Evolutionary conservation across 805 yeast genomes (phyloP).

Genomic region (Nakazawaea holstii): DNA sequence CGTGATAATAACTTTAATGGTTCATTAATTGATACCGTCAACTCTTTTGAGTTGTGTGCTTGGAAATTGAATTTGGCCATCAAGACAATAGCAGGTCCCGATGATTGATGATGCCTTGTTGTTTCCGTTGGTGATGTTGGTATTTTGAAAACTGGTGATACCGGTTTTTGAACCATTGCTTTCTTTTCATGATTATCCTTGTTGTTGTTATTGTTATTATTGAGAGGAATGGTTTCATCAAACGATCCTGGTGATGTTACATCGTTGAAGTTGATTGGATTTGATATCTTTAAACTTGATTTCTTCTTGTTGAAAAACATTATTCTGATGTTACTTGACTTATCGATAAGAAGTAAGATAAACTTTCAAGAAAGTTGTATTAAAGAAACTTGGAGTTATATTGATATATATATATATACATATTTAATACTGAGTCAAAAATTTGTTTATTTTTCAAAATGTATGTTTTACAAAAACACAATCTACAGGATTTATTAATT

Average conservation of each 20-base stretch:
- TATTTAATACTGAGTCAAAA: too few species aligned
- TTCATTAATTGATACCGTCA: conserved; percentile 44
- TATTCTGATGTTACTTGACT: not conserved
- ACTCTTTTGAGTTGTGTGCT: conserved; percentile 38
- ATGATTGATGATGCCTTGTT: not conserved
- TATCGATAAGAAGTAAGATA: not conserved
- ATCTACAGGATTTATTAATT: too few species aligned
- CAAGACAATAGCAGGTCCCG: conserved; percentile 22
- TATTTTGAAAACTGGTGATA: not conserved
- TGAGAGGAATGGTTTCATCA: not conserved
- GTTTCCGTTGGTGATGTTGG: not conserved
- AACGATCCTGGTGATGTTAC: not conserved
- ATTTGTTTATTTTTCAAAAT: too few species aligned
- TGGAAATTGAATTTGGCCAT: conserved; percentile 40
- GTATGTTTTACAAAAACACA: too few species aligned
- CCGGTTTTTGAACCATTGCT: not conserved
- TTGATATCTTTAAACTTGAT: conserved; percentile 5
- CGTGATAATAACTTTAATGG: conserved; percentile 43
- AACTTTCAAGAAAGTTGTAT: too few species aligned
- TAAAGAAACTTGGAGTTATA: too few species aligned
- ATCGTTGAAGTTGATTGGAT: conserved; percentile 4
- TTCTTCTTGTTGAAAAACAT: conserved; percentile 7
- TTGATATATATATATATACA: too few species aligned
- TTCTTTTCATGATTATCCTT: not conserved
- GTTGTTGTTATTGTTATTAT: not conserved